Evolutionary conservation across 78 protist species (phyloP).

Genomic region (Monocercomonoides exilis): DNA sequence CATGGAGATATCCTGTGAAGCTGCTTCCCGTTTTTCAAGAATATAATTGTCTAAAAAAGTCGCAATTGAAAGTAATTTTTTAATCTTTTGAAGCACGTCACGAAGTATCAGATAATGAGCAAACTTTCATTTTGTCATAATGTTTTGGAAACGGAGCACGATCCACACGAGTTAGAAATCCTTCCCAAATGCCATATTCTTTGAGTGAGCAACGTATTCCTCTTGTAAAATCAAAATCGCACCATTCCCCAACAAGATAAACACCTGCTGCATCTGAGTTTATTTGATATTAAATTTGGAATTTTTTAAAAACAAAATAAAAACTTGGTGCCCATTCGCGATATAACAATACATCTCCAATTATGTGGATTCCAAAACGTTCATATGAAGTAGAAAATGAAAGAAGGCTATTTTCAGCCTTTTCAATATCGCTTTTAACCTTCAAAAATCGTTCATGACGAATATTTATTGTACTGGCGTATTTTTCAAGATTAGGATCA

Average conservation of each 20-base stretch:
- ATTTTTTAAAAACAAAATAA: neutral
- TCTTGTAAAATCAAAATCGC: slow-evolving; percentile 47
- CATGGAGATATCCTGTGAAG: slow-evolving; percentile 73
- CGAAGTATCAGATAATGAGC: too few species aligned
- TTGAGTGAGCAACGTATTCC: slow-evolving; percentile 21
- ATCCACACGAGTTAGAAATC: slow-evolving; percentile 35
- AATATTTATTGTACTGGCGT: too few species aligned
- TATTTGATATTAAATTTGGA: slow-evolving; percentile 23
- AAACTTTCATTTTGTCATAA: slow-evolving; percentile 41
- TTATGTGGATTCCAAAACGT: neutral
- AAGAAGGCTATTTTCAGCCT: neutral
- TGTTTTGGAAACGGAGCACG: slow-evolving; percentile 50
- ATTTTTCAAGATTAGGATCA: too few species aligned
- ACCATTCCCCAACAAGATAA: neutral
- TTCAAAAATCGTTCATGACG: neutral
- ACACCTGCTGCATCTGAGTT: neutral
- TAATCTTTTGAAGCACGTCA: too few species aligned
- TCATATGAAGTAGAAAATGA: neutral
- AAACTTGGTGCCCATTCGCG: slow-evolving; percentile 33
- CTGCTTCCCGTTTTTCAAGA: slow-evolving; percentile 38
- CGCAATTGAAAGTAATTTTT: too few species aligned
- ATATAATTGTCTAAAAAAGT: too few species aligned
- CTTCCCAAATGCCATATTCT: slow-evolving; percentile 58
- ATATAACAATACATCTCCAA: neutral
- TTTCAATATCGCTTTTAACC: neutral